phyloP scores from a whole-genome alignment of 2,329 filamentous ascomycete genomes.

The Monilinia polystroma region DNA sequence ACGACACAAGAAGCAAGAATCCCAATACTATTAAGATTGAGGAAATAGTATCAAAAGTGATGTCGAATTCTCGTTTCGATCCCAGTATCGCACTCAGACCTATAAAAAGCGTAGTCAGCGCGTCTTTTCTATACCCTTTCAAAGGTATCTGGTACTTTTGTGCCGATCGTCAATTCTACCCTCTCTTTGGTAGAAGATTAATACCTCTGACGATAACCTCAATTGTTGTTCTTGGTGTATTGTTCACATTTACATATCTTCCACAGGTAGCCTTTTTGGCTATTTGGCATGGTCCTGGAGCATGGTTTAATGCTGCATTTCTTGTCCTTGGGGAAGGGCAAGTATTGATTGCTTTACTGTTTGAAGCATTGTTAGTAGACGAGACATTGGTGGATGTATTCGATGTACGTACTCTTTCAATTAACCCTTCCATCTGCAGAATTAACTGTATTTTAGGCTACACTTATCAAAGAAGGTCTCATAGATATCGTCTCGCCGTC shows the following conservation, averaged over 20 bases:
- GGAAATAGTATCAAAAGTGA: not conserved
- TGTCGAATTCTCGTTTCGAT: slow-evolving; percentile 17
- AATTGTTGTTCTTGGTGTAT: slow-evolving; percentile 74
- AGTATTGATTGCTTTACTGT: slow-evolving; percentile 48
- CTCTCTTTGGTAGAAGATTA: slow-evolving; percentile 73
- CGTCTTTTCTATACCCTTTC: slow-evolving; percentile 52
- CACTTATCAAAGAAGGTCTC: slow-evolving; percentile 72
- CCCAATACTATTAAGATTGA: too few species aligned
- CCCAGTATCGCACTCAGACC: slow-evolving; percentile 23
- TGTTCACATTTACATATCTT: slow-evolving; percentile 86
- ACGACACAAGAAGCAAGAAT: not conserved
- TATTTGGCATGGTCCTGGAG: slow-evolving; percentile 81
- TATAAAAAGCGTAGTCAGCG: slow-evolving; percentile 34
- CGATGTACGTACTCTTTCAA: slow-evolving; percentile 53
- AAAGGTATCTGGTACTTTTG: slow-evolving; percentile 82
- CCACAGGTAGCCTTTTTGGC: slow-evolving; percentile 87
- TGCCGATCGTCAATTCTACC: slow-evolving; percentile 75
- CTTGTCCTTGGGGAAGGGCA: slow-evolving; percentile 75
- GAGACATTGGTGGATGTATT: slow-evolving; percentile 79
- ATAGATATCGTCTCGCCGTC: slow-evolving; percentile 66
- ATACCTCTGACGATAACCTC: slow-evolving; percentile 82
- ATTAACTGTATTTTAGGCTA: slow-evolving; percentile 45
- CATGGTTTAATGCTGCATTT: slow-evolving; percentile 87
- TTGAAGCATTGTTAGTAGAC: slow-evolving; percentile 80
- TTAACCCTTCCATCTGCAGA: not conserved